Percentiles rank a stretch among this genome's conserved stretches.
Evolutionary conservation across 805 yeast species (phyloP).

Genomic region (Lachancea nothofagi): DNA sequence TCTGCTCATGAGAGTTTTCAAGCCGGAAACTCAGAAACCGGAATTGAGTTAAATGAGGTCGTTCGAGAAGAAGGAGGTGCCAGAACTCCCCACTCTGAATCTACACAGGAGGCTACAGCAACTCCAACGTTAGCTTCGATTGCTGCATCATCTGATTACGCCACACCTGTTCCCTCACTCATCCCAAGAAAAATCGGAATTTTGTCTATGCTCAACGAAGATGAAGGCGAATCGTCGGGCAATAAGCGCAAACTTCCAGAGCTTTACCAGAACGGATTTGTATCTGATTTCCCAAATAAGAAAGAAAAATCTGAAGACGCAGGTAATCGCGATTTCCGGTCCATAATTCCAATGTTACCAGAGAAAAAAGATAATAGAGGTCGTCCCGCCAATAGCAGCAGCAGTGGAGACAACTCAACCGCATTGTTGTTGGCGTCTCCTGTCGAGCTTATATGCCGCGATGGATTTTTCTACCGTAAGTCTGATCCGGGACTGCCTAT

Average conservation of each 20-base stretch:
- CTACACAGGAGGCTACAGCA: slow-evolving; percentile 6
- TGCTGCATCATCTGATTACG: slow-evolving; percentile 7
- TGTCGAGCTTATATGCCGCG: slow-evolving; percentile 29
- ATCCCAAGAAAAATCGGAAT: slow-evolving; percentile 22
- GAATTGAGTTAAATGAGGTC: background rate
- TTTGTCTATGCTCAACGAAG: slow-evolving; percentile 23
- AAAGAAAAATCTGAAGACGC: slow-evolving; percentile 9
- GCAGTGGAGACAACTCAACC: slow-evolving; percentile 13
- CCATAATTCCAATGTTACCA: slow-evolving; percentile 12
- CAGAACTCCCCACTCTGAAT: slow-evolving; percentile 7
- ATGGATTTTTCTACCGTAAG: slow-evolving; percentile 30
- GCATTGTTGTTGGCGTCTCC: slow-evolving; percentile 25
- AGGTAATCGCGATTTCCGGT: slow-evolving; percentile 6
- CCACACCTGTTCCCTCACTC: slow-evolving; percentile 21
- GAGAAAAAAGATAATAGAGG: slow-evolving; percentile 13
- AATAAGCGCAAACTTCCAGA: slow-evolving; percentile 8
- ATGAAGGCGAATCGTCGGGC: slow-evolving; percentile 15
- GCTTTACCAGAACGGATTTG: slow-evolving; percentile 1
- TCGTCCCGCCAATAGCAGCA: slow-evolving; percentile 11
- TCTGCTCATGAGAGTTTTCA: slow-evolving; percentile 1
- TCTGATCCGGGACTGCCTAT: slow-evolving; percentile 26
- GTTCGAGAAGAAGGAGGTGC: slow-evolving; percentile 3
- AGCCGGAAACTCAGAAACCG: background rate
- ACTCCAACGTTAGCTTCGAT: slow-evolving; percentile 6
- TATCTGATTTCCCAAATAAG: slow-evolving; percentile 8